Evolutionary conservation across 257 asterid genomes (phyloP), one percentile per base, ranked within the genome.

Genomic region (Osmanthus fragrans): DNA sequence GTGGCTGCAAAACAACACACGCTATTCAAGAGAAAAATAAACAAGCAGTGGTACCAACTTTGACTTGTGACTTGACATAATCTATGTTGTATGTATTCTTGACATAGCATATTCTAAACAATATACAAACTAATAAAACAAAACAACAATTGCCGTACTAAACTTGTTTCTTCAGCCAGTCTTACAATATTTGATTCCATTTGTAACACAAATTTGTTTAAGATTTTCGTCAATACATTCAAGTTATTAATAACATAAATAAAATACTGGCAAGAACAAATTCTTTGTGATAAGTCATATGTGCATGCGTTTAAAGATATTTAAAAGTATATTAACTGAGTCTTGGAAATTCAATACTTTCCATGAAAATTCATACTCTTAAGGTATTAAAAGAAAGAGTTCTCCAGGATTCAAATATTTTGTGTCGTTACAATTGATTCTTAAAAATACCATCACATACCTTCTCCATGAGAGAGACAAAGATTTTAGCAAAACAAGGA

Each of bases 401-500:
- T 9, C 33, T 75, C 76, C 58, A 13, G 67, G 21, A 9, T 71
- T 25, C 23, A 33, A 25, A 27, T 27, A 32, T 51, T 74, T 74
- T 27, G 30, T 29, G 58, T 10, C 60, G 2, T 34, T 13, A 18
- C 71, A 29, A 71, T 40, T 65, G 71, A 70, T 23, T 73, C 71
- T 30, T 47, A 73, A 60, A 36, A 74, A 12, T 36, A 40, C 13
- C 71, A 66, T 49, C 66, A 77, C 83, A 40, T 69, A 89, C 92
- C 94, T 89, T 88, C 77, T 88, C 94, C 94, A 89, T 89, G 67
- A 89, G 91, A 47, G 94, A 89, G 63, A 89, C 89, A 30, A 9
- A 74, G 70, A 89, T 88, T 34, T 85, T 88, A 77, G 88, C 88
- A 83, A 89, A 96, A 82, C 99, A 96, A 71, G 99, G 99, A 87